Conservation (phyloP, 352 stramenopile genomes). For the Globisporangium canariense region DNA sequence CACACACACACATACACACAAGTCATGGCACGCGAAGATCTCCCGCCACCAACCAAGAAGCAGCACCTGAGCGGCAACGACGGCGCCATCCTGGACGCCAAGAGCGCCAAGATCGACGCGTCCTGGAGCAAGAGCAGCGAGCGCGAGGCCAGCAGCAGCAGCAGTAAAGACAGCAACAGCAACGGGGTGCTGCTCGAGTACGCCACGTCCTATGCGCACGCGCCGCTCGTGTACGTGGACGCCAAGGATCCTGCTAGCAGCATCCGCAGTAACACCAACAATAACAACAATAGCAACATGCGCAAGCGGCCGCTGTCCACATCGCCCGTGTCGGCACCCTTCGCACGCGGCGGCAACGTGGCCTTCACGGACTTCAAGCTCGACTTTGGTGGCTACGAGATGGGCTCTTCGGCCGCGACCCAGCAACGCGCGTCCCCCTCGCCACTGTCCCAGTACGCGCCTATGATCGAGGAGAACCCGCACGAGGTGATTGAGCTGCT, state of each 20-base stretch:
- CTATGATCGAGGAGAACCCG: conserved; percentile 16
- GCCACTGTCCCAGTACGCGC: conserved; percentile 15
- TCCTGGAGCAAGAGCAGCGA: conserved; percentile 8
- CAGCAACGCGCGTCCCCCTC: conserved; percentile 11
- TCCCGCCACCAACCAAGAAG: conserved; percentile 11
- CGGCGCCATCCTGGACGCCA: conserved; percentile 6
- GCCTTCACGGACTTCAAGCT: conserved; percentile 57
- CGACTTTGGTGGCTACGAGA: conserved; percentile 53
- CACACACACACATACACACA: neutral
- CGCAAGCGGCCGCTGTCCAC: conserved; percentile 32
- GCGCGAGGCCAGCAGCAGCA: neutral
- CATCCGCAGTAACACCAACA: conserved; percentile 22
- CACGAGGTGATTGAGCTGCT: conserved; percentile 50
- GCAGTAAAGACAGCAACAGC: neutral
- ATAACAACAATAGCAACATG: conserved; percentile 27
- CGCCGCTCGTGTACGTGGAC: conserved; percentile 21
- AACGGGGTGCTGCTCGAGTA: conserved; percentile 10
- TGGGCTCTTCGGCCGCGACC: conserved; percentile 11
- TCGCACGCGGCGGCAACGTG: conserved; percentile 12
- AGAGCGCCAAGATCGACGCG: conserved; percentile 3
- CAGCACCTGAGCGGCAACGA: neutral
- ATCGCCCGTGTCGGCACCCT: conserved; percentile 17
- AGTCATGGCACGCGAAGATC: conserved; percentile 12
- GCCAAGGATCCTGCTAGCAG: conserved; percentile 16
- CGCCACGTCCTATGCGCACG: conserved; percentile 13